phyloP scores from a whole-genome alignment of 2,329 filamentous ascomycete genomes.

The Dactylellina drechsleri region DNA sequence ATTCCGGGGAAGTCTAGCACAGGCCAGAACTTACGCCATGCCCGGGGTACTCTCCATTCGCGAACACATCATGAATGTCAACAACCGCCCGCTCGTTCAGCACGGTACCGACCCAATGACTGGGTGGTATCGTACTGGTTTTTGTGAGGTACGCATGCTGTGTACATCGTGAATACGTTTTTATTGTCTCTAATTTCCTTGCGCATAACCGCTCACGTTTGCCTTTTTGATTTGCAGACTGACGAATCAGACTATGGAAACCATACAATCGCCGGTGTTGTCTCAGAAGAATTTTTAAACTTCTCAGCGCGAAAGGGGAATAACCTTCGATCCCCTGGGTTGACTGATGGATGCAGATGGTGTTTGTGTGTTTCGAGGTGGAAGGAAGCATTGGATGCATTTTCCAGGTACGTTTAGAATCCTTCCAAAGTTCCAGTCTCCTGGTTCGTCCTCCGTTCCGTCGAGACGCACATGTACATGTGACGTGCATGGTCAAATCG shows the following conservation, averaged over 20 bases:
- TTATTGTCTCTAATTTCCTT: slow-evolving; percentile 2
- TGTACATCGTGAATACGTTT: background rate
- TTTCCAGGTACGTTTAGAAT: slow-evolving; percentile 61
- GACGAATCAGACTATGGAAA: slow-evolving; percentile 69
- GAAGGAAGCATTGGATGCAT: slow-evolving; percentile 70
- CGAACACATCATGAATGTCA: slow-evolving; percentile 29
- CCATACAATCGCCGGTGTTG: slow-evolving; percentile 69
- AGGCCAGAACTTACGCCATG: slow-evolving; percentile 18
- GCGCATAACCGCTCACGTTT: slow-evolving; percentile 25
- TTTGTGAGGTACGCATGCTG: slow-evolving; percentile 23
- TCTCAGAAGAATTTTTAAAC: slow-evolving; percentile 72
- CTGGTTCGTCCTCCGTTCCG: background rate
- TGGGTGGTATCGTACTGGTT: slow-evolving; percentile 23
- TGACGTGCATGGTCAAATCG: slow-evolving; percentile 13
- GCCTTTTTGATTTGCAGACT: slow-evolving; percentile 60
- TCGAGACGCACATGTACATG: slow-evolving; percentile 18
- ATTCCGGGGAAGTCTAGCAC: background rate
- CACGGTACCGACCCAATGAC: slow-evolving; percentile 26
- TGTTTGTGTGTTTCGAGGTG: slow-evolving; percentile 71
- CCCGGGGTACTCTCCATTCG: slow-evolving; percentile 24
- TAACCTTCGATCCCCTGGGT: slow-evolving; percentile 68
- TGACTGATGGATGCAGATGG: slow-evolving; percentile 71
- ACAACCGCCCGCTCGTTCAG: slow-evolving; percentile 30
- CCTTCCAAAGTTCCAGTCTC: background rate
- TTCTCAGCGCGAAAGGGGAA: slow-evolving; percentile 71